Percentiles rank a stretch among this genome's conserved stretches.
Evolutionary conservation across 495 filamentous ascomycete genomes (phyloP).

Genomic region (Hapsidospora chrysogenum): DNA sequence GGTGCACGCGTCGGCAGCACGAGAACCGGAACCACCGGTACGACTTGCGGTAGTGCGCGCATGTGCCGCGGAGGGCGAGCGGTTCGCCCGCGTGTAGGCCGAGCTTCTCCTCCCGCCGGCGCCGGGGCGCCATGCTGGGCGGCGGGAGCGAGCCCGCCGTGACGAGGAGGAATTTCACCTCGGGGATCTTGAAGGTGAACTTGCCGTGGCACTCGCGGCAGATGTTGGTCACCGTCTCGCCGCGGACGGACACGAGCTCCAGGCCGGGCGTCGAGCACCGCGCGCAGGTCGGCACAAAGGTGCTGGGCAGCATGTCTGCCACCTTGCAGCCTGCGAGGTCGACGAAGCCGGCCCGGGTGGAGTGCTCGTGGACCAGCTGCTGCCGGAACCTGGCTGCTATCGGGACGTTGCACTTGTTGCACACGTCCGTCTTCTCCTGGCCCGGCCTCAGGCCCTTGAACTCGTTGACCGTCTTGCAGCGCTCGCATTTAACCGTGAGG

Average conservation of each 20-base stretch:
- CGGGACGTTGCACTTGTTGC: conserved; percentile 60
- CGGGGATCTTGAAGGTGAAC: conserved; percentile 69
- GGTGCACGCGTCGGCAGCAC: conserved; percentile 41
- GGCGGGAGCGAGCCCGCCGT: conserved; percentile 29
- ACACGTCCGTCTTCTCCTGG: conserved; percentile 27
- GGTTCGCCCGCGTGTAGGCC: conserved; percentile 68
- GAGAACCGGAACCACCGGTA: conserved; percentile 75
- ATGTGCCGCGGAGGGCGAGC: conserved; percentile 58
- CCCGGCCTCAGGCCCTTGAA: conserved; percentile 43
- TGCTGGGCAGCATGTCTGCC: conserved; percentile 61
- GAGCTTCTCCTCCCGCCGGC: conserved; percentile 51
- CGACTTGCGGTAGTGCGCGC: conserved; percentile 61
- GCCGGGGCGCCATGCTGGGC: conserved; percentile 22
- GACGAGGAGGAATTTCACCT: conserved; percentile 65
- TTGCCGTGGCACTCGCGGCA: conserved; percentile 72
- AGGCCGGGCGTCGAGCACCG: conserved; percentile 58
- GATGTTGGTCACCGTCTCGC: conserved; percentile 58
- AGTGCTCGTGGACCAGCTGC: conserved; percentile 63
- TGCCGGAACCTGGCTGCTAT: conserved; percentile 54
- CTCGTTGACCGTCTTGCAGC: conserved; percentile 67
- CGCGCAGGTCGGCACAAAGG: conserved; percentile 68
- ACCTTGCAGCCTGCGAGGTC: conserved; percentile 67
- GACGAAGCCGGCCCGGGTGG: conserved; percentile 65
- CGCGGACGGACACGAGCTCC: conserved; percentile 54
- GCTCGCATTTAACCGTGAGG: conserved; percentile 63